Evolutionary conservation across 768 basidiomycete genomes (phyloP), one percentile per base, ranked within the genome.

Genomic region (Kwoniella mangroviensis): DNA sequence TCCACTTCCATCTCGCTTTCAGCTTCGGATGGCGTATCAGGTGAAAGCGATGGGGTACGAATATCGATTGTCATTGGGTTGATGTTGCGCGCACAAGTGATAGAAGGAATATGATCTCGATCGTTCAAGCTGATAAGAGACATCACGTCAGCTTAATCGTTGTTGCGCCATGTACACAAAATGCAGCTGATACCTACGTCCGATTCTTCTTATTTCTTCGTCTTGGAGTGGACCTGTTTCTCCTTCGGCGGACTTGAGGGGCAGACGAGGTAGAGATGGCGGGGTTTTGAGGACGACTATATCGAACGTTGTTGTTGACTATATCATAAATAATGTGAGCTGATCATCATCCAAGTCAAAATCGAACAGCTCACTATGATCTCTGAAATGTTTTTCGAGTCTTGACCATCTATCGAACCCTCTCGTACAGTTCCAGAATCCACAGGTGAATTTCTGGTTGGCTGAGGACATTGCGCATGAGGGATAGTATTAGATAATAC

Each of bases 21-120:
- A 4, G 17, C 26, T 28, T 63, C 68, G 24, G 68, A 63, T 12
- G 43, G 54, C 11, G 68, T 43, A 57, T 69, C 68, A 28, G 68
- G 56, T 12, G 68, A 69, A 21, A 63, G 49, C 1, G 68, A 56
- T 2, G 61, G 61, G 0, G 63, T 26, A 43, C 63, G 63, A 65
- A 65, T 34, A 21, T 65, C 63, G 24, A 65, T 65, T 19, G 52
- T 21, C 11, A 24, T 22, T 11, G 22, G 61, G n/a, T 43, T 65
- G 19, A 15, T 65, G 26, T 21, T 21, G 7, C 53, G 49, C 19
- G 34, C 19, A 2, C 21, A 28, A 4, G 63, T 41, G 15, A 55
- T 49, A 49, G 11, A 15, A n/a, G n/a, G 13, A 0, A 51, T 62
- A 62, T 24, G 22, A 22, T 10, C 22, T 45, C 61, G 61, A 11